A percentile compares a stretch with the other conserved stretches of the same genome.
These are phyloP conservation scores for Orychophragmus violaceus DNA, from an alignment of 345 rosid genomes.

Conservation along the genomic window DNA sequence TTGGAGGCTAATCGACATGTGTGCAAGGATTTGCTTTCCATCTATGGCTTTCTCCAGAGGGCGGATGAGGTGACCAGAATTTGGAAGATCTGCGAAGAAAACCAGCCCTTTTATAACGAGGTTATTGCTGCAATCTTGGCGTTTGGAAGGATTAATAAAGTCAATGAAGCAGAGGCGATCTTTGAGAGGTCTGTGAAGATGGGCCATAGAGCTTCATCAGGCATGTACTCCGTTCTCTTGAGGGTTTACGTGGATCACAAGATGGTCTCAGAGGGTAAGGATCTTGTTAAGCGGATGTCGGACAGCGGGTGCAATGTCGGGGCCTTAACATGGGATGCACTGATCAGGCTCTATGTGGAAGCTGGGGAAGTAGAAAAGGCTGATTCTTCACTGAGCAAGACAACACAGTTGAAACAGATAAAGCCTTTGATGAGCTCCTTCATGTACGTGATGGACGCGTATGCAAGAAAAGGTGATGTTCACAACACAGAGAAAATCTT, in stretches of 20 bases:
- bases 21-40: conserved; percentile 49
- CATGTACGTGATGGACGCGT: conserved; percentile 61
- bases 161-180: conserved; percentile 75
- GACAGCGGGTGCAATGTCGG: conserved; percentile 60
- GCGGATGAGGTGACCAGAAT: conserved; percentile 69
- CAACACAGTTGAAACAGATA: conserved; percentile 34
- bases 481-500: conserved; percentile 80
- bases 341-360: conserved; percentile 68
- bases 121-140: conserved; percentile 65
- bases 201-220: conserved; percentile 41
- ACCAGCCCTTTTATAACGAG: conserved; percentile 37
- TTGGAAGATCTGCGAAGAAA: conserved; percentile 72
- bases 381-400: conserved; percentile 56
- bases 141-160: conserved; percentile 62
- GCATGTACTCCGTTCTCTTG: conserved; percentile 47
- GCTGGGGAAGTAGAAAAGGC: conserved; percentile 84
- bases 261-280: conserved; percentile 67
- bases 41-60: conserved; percentile 66
- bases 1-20: conserved; percentile 45
- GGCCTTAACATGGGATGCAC: conserved; percentile 71
- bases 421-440: conserved; percentile 60
- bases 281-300: conserved; percentile 55
- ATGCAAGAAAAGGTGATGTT: conserved; percentile 65
- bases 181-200: conserved; percentile 41
- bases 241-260: conserved; percentile 73